Evolutionary conservation across 805 yeast species (phyloP).

Genomic region (Kurtzmaniella fragi): DNA sequence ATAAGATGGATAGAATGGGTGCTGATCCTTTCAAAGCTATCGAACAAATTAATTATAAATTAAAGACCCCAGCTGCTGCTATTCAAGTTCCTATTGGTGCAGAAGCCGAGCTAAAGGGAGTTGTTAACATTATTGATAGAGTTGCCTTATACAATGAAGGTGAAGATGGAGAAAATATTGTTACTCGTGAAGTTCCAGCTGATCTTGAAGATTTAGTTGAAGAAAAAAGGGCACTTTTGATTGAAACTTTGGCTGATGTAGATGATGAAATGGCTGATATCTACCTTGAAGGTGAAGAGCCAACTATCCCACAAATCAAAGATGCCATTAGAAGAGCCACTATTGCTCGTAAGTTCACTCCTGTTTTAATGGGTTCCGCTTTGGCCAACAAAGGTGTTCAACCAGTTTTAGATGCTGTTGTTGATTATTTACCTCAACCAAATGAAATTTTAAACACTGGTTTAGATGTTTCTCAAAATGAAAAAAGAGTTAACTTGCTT

Average conservation of each 20-base stretch:
- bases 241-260: constrained; percentile 95
- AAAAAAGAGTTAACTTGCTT: constrained; percentile 58
- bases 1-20: constrained; percentile 99
- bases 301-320: constrained; percentile 77
- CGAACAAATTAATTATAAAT: constrained; percentile 81
- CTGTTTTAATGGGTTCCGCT: constrained; percentile 99
- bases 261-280: constrained; percentile 97
- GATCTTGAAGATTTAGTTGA: constrained; percentile 78
- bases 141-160: constrained; percentile 90
- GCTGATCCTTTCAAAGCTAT: constrained; percentile 95
- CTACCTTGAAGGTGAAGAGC: constrained; percentile 84
- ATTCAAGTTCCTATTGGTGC: constrained; percentile 97
- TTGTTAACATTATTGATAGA: constrained; percentile 84
- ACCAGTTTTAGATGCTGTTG: constrained; percentile 92
- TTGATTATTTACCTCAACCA: constrained; percentile 94
- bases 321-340: constrained; percentile 92
- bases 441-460: constrained; percentile 89
- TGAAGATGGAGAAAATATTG: constrained; percentile 73
- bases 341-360: constrained; percentile 91
- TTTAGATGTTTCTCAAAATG: constrained; percentile 59
- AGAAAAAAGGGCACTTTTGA: constrained; percentile 79
- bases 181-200: constrained; percentile 63
- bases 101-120: constrained; percentile 81
- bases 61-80: constrained; percentile 94
- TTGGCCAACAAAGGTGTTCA: constrained; percentile 95